Percentiles rank a stretch among this genome's conserved stretches.
Evolutionary conservation across 148 eudicot genomes (phyloP).

Genomic region (Spergularia marina): DNA sequence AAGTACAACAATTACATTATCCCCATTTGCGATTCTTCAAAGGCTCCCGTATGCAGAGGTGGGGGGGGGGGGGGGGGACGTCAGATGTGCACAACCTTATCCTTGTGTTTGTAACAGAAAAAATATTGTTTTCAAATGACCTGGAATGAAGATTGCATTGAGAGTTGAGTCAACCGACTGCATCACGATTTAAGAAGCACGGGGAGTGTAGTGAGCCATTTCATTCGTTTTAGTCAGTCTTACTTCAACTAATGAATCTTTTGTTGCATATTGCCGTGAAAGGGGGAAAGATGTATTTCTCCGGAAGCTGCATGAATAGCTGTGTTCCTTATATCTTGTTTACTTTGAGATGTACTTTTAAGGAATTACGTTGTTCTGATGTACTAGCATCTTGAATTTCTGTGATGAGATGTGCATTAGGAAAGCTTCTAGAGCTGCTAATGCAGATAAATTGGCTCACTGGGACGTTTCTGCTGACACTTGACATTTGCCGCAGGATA

Average conservation of each 20-base stretch:
- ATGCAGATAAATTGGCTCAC: constrained; percentile 79
- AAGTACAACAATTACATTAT: no score
- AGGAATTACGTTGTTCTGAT: constrained; percentile 73
- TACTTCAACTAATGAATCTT: not conserved
- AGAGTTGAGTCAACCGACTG: no score
- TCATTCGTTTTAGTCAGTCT: no score
- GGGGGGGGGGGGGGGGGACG: no score
- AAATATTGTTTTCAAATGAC: no score
- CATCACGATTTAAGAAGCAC: no score
- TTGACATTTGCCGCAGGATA: constrained; percentile 67
- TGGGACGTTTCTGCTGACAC: constrained; percentile 91
- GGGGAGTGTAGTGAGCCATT: no score
- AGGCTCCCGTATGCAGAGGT: no score
- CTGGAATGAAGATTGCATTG: no score
- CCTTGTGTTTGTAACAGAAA: no score
- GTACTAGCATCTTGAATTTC: constrained; percentile 33
- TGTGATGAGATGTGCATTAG: constrained; percentile 54
- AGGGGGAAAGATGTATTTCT: constrained; percentile 72
- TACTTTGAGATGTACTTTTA: constrained; percentile 77
- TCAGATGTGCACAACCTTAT: no score
- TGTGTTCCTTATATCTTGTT: constrained; percentile 40
- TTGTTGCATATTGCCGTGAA: constrained; percentile 65
- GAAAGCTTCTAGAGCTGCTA: constrained; percentile 70
- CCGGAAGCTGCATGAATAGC: constrained; percentile 80
- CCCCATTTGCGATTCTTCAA: no score